Evolutionary conservation across 2,329 filamentous ascomycete genomes (phyloP).

Genomic region (Fusarium irregulare): DNA sequence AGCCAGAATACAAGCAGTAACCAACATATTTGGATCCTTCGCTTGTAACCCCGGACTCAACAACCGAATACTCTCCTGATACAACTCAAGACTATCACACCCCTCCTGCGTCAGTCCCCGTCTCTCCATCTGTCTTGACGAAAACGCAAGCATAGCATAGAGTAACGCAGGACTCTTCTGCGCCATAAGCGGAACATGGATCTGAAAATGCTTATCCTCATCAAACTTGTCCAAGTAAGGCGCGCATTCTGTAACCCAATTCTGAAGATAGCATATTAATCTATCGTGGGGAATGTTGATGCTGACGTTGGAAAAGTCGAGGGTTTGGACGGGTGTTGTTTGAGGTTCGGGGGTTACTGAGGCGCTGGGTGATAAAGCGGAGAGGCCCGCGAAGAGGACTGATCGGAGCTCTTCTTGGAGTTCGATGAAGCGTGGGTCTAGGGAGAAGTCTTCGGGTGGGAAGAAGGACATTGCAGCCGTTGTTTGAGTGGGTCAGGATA

Average conservation of each 20-base stretch:
- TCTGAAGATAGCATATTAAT: conserved; percentile 54
- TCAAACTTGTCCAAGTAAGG: conserved; percentile 66
- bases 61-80: conserved; percentile 62
- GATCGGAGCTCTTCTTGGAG: conserved; percentile 58
- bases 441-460: conserved; percentile 48
- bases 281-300: conserved; percentile 46
- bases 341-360: conserved; percentile 46
- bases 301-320: conserved; percentile 45
- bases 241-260: conserved; percentile 65
- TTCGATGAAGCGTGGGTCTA: conserved; percentile 57
- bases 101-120: conserved; percentile 59
- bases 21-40: conserved; percentile 58
- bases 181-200: conserved; percentile 62
- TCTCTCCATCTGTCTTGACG: conserved; percentile 63
- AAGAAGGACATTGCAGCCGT: conserved; percentile 30
- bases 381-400: conserved; percentile 53
- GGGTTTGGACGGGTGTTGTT: conserved; percentile 25
- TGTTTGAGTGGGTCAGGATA: too few relatives aligned
- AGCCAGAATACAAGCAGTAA: conserved; percentile 60
- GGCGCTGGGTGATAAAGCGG: conserved; percentile 43
- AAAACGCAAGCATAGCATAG: conserved; percentile 65
- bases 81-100: conserved; percentile 63
- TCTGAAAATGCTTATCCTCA: conserved; percentile 62
- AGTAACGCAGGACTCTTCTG: conserved; percentile 57
- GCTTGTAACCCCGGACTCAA: conserved; percentile 56